Conservation (phyloP, 305 asterid species). For the Fraxinus angustifolia region DNA sequence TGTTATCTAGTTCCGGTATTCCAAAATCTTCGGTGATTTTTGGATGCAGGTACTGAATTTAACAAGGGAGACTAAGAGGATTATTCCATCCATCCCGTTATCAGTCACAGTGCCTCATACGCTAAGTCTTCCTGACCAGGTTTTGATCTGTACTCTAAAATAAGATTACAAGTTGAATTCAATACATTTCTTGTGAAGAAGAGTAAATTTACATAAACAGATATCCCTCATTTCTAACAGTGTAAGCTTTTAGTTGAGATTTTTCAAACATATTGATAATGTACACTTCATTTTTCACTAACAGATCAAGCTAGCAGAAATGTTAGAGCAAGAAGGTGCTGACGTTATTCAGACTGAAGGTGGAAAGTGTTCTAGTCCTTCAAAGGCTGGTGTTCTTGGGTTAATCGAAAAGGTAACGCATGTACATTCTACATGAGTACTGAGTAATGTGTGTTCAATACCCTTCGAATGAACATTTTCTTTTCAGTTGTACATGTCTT, state of each 20-base stretch:
- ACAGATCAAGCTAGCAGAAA: constrained; percentile 77
- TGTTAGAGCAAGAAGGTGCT: constrained; percentile 72
- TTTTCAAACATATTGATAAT: neutral
- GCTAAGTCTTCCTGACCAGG: constrained; percentile 91
- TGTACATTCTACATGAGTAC: neutral
- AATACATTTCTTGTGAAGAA: neutral
- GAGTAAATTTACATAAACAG: neutral
- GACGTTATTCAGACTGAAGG: constrained; percentile 93
- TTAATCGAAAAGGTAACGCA: constrained; percentile 71
- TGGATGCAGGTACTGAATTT: constrained; percentile 52
- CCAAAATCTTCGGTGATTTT: neutral
- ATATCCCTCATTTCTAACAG: neutral
- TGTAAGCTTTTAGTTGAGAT: neutral
- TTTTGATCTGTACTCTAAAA: constrained; percentile 8
- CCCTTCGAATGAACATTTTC: neutral
- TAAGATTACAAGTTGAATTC: neutral
- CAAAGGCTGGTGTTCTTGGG: constrained; percentile 77
- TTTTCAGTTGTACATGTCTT: neutral
- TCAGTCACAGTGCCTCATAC: constrained; percentile 95
- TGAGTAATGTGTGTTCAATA: neutral
- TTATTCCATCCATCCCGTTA: constrained; percentile 59
- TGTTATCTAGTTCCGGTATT: neutral
- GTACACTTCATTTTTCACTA: constrained; percentile 3
- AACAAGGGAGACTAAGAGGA: constrained; percentile 64
- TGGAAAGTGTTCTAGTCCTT: constrained; percentile 72